phyloP scores from a whole-genome alignment of 2,329 filamentous ascomycete genomes.

The Cyanodermella asteris region DNA sequence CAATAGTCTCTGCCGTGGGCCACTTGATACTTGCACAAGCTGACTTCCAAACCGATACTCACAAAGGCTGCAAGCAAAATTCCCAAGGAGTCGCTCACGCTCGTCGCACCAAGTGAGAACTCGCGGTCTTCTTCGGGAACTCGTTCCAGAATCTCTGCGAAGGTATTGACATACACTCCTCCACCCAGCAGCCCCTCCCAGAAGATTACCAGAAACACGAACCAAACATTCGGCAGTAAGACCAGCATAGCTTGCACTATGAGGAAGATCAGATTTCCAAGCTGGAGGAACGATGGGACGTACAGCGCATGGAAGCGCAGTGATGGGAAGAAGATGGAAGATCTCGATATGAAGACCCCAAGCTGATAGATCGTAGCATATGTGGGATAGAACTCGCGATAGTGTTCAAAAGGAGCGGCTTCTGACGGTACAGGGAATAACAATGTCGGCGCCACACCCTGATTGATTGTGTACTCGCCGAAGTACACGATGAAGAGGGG shows the following conservation, averaged over 20 bases:
- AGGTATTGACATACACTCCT: constrained; percentile 86
- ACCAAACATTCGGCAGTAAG: constrained; percentile 66
- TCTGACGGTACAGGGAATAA: constrained; percentile 49
- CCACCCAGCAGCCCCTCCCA: constrained; percentile 90
- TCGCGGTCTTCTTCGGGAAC: constrained; percentile 60
- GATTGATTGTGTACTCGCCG: constrained; percentile 94
- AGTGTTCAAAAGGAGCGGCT: constrained; percentile 56
- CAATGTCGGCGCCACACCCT: constrained; percentile 73
- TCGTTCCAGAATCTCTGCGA: constrained; percentile 77
- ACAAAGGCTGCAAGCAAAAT: constrained; percentile 76
- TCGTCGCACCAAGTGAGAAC: constrained; percentile 76
- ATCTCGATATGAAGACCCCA: constrained; percentile 85
- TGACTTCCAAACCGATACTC: constrained; percentile 61
- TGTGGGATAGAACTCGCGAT: constrained; percentile 77
- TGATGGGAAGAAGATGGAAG: constrained; percentile 76
- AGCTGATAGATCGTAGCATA: constrained; percentile 76
- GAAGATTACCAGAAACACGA: constrained; percentile 69
- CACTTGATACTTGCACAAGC: constrained; percentile 69
- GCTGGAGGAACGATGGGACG: constrained; percentile 58
- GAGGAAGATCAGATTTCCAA: constrained; percentile 54
- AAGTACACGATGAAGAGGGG: constrained; percentile 83
- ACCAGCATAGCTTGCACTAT: constrained; percentile 54
- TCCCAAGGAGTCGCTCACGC: constrained; percentile 75
- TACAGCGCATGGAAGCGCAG: constrained; percentile 64
- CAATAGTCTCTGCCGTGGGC: constrained; percentile 58